Percentiles rank a stretch among this genome's conserved stretches.
Evolutionary conservation across 2,329 filamentous ascomycete species (phyloP).

Genomic region (Aspergillus cejpii): DNA sequence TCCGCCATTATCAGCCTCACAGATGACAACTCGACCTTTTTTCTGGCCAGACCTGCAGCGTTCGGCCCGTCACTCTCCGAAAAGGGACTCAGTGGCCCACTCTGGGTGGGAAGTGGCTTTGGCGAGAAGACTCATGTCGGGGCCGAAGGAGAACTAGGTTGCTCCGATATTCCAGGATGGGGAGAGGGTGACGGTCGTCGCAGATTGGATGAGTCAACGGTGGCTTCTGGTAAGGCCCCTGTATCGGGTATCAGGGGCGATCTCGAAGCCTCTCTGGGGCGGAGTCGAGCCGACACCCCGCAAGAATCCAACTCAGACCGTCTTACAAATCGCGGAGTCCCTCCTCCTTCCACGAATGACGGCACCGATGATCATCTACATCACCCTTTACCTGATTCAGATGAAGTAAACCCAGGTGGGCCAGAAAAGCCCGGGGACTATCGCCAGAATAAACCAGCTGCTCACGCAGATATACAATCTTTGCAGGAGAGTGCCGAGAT

Average conservation of each 20-base stretch:
- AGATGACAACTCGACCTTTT: conserved; percentile 97
- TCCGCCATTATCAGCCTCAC: conserved; percentile 94
- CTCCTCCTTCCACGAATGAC: conserved; percentile 49
- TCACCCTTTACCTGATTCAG: conserved; percentile 47
- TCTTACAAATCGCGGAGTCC: conserved; percentile 12
- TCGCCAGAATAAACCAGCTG: conserved; percentile 28
- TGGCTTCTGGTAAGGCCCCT: conserved; percentile 16
- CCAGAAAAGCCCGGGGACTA: conserved; percentile 32
- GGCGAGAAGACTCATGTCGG: conserved; percentile 56
- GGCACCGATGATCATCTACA: conserved; percentile 82
- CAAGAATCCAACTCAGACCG: conserved; percentile 17
- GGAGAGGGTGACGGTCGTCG: conserved; percentile 51
- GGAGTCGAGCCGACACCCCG: conserved; percentile 20
- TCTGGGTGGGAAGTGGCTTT: conserved; percentile 93
- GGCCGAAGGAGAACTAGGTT: conserved; percentile 80
- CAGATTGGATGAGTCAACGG: conserved; percentile 19
- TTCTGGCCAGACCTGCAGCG: conserved; percentile 83
- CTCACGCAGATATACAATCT: conserved; percentile 86
- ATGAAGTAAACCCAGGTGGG: conserved; percentile 29
- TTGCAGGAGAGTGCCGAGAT: conserved; percentile 91
- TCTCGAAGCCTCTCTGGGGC: conserved; percentile 14
- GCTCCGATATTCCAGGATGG: conserved; percentile 91
- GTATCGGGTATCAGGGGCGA: conserved; percentile 21
- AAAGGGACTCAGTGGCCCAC: conserved; percentile 73
- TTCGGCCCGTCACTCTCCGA: conserved; percentile 76